Percentiles rank a stretch among this genome's conserved stretches.
These are phyloP conservation scores for Umbelopsis sp. DNA, from an alignment of 192 early-diverging fungal genomes.

Conservation along the genomic window DNA sequence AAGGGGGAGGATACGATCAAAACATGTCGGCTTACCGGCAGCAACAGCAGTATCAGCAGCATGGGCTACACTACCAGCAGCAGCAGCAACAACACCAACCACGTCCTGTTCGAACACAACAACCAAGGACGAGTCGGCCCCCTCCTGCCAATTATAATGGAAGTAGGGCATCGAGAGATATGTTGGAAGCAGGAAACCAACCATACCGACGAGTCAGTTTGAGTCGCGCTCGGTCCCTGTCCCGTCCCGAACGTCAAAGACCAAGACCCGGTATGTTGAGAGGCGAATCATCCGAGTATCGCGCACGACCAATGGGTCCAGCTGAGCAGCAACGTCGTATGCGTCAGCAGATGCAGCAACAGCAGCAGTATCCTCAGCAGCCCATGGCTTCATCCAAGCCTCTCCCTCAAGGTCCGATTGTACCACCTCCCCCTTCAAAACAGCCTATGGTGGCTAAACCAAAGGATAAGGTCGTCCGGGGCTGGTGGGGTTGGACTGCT, in stretches of 20 bases:
- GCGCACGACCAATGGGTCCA: slow-evolving; percentile 25
- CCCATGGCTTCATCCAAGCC: not conserved
- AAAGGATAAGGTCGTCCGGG: slow-evolving; percentile 34
- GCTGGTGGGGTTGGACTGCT: slow-evolving; percentile 46
- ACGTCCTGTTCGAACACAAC: slow-evolving; percentile 5
- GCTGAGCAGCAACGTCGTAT: slow-evolving; percentile 11
- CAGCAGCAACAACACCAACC: not conserved
- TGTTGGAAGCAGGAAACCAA: slow-evolving; percentile 2
- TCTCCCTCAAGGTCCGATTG: not conserved
- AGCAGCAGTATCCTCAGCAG: slow-evolving; percentile 11
- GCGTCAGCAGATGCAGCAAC: slow-evolving; percentile 33
- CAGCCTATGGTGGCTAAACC: slow-evolving; percentile 17
- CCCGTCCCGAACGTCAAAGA: slow-evolving; percentile 54
- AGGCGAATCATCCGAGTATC: slow-evolving; percentile 33
- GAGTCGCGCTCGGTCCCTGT: slow-evolving; percentile 44
- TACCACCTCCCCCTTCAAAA: slow-evolving; percentile 6
- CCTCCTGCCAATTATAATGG: slow-evolving; percentile 25
- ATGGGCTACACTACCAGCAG: not conserved
- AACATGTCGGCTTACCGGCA: not conserved
- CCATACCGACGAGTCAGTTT: slow-evolving; percentile 35
- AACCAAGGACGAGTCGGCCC: slow-evolving; percentile 24
- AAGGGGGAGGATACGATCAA: not conserved
- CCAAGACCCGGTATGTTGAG: slow-evolving; percentile 51
- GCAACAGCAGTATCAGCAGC: not conserved
- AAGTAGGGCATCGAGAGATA: slow-evolving; percentile 2